Percentiles rank a stretch among this genome's conserved stretches.
phyloP scores from a whole-genome alignment of 176 grass and related monocot genomes.

The Alloteropsis semialata region DNA sequence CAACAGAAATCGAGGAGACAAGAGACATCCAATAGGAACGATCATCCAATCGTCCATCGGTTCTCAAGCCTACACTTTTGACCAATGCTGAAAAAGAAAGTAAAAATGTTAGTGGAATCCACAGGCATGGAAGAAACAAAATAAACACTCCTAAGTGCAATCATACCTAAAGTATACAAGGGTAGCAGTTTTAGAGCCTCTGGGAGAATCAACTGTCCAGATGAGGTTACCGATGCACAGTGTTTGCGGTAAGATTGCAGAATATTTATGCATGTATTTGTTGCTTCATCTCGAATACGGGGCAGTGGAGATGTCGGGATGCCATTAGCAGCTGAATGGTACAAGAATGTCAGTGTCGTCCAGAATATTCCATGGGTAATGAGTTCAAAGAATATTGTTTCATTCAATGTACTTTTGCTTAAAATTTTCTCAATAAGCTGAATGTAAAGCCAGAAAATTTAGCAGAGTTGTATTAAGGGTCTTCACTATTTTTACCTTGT shows the following conservation, averaged over 20 bases:
- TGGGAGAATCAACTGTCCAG: slow-evolving; percentile 86
- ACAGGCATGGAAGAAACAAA: background rate
- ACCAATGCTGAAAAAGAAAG: slow-evolving; percentile 56
- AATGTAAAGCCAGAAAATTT: slow-evolving; percentile 1
- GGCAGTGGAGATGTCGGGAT: slow-evolving; percentile 45
- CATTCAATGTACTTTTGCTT: background rate
- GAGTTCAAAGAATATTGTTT: background rate
- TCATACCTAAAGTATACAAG: slow-evolving; percentile 81
- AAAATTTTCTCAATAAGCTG: slow-evolving; percentile 9
- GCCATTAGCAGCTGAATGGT: slow-evolving; percentile 62
- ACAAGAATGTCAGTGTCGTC: slow-evolving; percentile 12
- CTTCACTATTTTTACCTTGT: slow-evolving; percentile 65
- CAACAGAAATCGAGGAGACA: slow-evolving; percentile 55
- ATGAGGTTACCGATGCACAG: slow-evolving; percentile 77
- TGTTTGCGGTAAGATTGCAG: slow-evolving; percentile 78
- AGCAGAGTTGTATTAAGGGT: background rate
- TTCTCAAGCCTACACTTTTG: slow-evolving; percentile 83
- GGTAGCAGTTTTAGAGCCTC: slow-evolving; percentile 88
- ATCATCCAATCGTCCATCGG: slow-evolving; percentile 77
- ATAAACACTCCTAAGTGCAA: background rate
- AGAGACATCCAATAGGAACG: slow-evolving; percentile 72
- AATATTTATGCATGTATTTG: slow-evolving; percentile 81
- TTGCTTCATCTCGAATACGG: slow-evolving; percentile 71
- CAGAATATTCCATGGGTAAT: background rate
- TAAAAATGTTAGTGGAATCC: background rate